Evolutionary conservation across 176 grass and related monocot genomes (phyloP).

Genomic region (Thinopyrum elongatum): DNA sequence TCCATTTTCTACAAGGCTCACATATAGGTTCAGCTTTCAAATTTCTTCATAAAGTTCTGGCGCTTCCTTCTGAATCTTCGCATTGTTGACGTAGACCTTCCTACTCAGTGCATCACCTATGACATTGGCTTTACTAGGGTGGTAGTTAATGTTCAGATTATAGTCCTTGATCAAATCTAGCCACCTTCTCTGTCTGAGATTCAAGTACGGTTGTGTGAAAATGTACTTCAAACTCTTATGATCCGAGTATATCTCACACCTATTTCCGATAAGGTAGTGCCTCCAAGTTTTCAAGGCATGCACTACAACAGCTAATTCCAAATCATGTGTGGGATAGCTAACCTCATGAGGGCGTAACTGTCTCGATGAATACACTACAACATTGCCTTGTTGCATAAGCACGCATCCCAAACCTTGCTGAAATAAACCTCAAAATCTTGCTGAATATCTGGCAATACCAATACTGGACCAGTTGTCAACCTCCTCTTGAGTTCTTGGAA

Average conservation of each 20-base stretch:
- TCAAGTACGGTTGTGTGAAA: not conserved
- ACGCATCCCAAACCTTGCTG: not conserved
- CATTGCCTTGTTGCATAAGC: not conserved
- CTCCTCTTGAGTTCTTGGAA: not conserved
- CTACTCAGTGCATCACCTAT: not conserved
- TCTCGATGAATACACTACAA: not conserved
- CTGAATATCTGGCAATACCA: not conserved
- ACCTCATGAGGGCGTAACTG: not conserved
- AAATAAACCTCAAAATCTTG: not conserved
- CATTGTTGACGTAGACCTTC: not conserved
- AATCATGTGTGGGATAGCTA: too few species aligned
- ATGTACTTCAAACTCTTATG: not conserved
- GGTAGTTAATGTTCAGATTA: not conserved
- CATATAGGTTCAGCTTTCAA: too few species aligned
- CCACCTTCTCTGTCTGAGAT: not conserved
- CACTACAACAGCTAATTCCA: too few species aligned
- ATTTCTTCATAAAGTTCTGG: not conserved
- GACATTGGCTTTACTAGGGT: not conserved
- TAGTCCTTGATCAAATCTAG: not conserved
- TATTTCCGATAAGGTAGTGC: not conserved
- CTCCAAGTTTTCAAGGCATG: too few species aligned
- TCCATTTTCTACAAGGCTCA: too few species aligned
- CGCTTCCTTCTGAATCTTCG: not conserved
- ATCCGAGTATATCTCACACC: not conserved
- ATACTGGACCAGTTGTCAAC: not conserved